These are phyloP conservation scores for Lactarius quietus DNA, from an alignment of 768 basidiomycete species.

Conservation along the genomic window DNA sequence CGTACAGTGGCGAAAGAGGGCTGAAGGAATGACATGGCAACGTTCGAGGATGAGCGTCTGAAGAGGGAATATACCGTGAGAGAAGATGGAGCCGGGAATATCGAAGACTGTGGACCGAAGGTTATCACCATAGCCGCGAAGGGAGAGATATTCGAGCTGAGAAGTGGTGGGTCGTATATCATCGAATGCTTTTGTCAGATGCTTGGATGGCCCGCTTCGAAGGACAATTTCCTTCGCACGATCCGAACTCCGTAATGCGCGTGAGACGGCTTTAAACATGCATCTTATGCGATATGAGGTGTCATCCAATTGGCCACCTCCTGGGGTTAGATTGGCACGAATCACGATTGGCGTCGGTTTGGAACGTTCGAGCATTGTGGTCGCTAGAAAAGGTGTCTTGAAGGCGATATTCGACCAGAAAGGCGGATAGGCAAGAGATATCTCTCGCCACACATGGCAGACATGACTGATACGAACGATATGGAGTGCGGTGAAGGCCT, in stretches of 20 bases:
- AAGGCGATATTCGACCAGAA: constrained; percentile 27
- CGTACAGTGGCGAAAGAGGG: constrained; percentile 17
- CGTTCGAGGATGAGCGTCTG: constrained; percentile 23
- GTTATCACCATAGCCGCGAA: constrained; percentile 20
- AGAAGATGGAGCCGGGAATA: constrained; percentile 16
- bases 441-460: constrained; percentile 24
- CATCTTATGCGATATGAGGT: constrained; percentile 8
- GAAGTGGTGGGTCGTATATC: constrained; percentile 18
- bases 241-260: constrained; percentile 23
- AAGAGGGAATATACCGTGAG: constrained; percentile 15
- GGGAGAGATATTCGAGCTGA: constrained; percentile 19
- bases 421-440: constrained; percentile 20
- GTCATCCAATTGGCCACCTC: constrained; percentile 10
- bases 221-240: constrained; percentile 25
- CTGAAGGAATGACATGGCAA: constrained; percentile 11
- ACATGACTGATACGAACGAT: constrained; percentile 26
- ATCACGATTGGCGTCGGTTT: constrained; percentile 19
- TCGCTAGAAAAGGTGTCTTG: constrained; percentile 20
- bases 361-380: constrained; percentile 27
- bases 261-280: constrained; percentile 23
- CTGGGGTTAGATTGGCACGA: constrained; percentile 22
- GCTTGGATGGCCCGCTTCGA: constrained; percentile 15
- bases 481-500: constrained; percentile 13
- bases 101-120: constrained; percentile 17
- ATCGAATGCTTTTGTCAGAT: constrained; percentile 21